These are phyloP conservation scores for Colletotrichum musae DNA, from an alignment of 2,329 filamentous ascomycete genomes.

Conservation along the genomic window DNA sequence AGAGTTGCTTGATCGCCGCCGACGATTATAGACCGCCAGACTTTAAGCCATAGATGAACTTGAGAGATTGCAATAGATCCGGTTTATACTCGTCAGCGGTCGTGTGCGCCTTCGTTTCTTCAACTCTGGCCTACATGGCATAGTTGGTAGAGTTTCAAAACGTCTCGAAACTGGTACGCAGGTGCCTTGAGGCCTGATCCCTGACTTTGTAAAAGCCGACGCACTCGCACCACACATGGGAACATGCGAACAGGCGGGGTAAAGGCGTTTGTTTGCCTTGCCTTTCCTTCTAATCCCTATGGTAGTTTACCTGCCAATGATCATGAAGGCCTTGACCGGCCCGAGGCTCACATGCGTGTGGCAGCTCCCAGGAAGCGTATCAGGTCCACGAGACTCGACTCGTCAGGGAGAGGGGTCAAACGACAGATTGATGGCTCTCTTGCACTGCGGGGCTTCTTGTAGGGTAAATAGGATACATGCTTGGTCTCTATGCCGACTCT, in stretches of 20 bases:
- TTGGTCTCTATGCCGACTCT: background rate
- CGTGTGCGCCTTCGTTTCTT: slow-evolving; percentile 13
- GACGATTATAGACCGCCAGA: no score
- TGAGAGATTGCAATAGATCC: no score
- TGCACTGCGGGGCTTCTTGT: no score
- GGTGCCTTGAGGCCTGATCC: slow-evolving; percentile 11
- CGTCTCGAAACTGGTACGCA: slow-evolving; percentile 23
- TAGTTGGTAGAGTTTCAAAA: slow-evolving; percentile 22
- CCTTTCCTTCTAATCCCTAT: background rate
- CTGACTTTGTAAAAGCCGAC: background rate
- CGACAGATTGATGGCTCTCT: background rate
- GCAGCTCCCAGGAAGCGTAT: background rate
- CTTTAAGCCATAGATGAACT: no score
- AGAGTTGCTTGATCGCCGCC: no score
- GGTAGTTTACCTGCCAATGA: slow-evolving; percentile 15
- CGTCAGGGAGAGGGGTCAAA: background rate
- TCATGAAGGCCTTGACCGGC: slow-evolving; percentile 4
- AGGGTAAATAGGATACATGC: background rate
- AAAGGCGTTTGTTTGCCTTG: background rate
- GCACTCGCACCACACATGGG: slow-evolving; percentile 3
- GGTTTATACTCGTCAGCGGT: slow-evolving; percentile 20
- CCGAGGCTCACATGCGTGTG: slow-evolving; percentile 31
- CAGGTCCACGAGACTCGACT: no score
- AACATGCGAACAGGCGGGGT: slow-evolving; percentile 31
- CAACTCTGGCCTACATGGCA: slow-evolving; percentile 10